These are phyloP conservation scores for Candida sanyiensis DNA, from an alignment of 805 yeast species.

Conservation along the genomic window DNA sequence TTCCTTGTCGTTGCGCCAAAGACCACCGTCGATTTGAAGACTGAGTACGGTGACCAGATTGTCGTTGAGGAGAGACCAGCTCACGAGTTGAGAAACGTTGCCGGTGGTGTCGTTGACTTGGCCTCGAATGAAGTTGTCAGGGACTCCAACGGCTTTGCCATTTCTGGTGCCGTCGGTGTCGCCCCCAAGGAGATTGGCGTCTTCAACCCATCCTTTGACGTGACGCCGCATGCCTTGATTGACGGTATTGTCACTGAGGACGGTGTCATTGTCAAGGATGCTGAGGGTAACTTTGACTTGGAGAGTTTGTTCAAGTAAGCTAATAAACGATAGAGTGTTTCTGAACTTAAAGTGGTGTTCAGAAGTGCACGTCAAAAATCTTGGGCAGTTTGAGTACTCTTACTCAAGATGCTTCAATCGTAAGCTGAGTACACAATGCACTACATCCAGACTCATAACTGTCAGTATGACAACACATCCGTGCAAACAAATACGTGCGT, in stretches of 20 bases:
- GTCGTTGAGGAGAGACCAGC: conserved; percentile 85
- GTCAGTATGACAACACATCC: too few relatives aligned
- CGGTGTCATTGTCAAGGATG: conserved; percentile 45
- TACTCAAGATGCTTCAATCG: too few relatives aligned
- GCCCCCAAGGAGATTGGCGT: conserved; percentile 83
- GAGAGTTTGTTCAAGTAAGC: conserved; percentile 13
- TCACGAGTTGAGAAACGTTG: conserved; percentile 67
- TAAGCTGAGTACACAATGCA: too few relatives aligned
- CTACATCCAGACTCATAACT: too few relatives aligned
- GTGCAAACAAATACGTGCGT: too few relatives aligned
- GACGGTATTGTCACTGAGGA: conserved; percentile 90
- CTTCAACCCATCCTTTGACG: conserved; percentile 97
- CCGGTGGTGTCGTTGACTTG: conserved; percentile 53
- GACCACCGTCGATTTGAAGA: conserved; percentile 75
- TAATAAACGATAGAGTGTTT: too few relatives aligned
- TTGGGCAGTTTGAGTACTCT: too few relatives aligned
- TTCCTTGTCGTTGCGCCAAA: conserved; percentile 95
- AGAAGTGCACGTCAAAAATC: too few relatives aligned
- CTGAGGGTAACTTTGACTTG: conserved; percentile 47
- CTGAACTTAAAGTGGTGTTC: too few relatives aligned
- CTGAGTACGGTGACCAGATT: conserved; percentile 65
- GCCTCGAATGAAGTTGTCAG: conserved; percentile 24
- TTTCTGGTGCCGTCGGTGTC: conserved; percentile 53
- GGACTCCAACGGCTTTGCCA: conserved; percentile 26
- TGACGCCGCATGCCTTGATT: conserved; percentile 76